Evolutionary conservation across 306 rosid species (phyloP), one percentile per base, ranked within the genome.

Genomic region (Quercus ilex): DNA sequence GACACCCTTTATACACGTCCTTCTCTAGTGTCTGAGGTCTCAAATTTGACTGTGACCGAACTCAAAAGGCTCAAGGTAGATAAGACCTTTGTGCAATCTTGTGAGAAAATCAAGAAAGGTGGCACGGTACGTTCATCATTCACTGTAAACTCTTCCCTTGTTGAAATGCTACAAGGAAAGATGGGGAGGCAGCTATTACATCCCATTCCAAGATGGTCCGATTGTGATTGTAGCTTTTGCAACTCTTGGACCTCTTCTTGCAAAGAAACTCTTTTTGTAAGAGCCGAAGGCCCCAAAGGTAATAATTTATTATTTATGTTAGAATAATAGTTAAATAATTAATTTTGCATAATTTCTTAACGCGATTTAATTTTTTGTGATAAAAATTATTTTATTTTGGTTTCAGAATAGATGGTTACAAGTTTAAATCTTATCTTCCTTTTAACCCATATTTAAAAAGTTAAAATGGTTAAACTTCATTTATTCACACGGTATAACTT

Each of bases 1-100:
- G 96, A 93, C 57, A 96, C 99, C 3, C 96, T 96, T 7, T 93
- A 88, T 49, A 87, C 93, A 1, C 81, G 99, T 5, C 97, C 99
- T 51, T 90, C 92, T 0, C 30, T 91, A 43, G 80, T 94, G 14
- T 86, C 94, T 0, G 93, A 94, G 74, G 87, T 92, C 4, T 94
- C 98, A 2, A 93, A 80, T 71, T 14, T 86, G 38, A 86, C 90
- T 0, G 73, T 90, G 1, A 86, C 75, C 18, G 91, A 85, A 69
- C 46, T 90, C 0, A 89, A 85, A 12, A 56, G 81, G 53, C 71
- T 88, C 21, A 88, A 81, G 74, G 46, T 83, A 20, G 85, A 84
- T 4, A 41, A 20, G 13, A 56, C 28, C 51, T 1, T 78, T 53
- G 8, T 84, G 11, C 68, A 69, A 30, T 73, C 83, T 7, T 71